Evolutionary conservation across 805 yeast genomes (phyloP), one percentile per base, ranked within the genome.

Genomic region (Maudiozyma bulderi): DNA sequence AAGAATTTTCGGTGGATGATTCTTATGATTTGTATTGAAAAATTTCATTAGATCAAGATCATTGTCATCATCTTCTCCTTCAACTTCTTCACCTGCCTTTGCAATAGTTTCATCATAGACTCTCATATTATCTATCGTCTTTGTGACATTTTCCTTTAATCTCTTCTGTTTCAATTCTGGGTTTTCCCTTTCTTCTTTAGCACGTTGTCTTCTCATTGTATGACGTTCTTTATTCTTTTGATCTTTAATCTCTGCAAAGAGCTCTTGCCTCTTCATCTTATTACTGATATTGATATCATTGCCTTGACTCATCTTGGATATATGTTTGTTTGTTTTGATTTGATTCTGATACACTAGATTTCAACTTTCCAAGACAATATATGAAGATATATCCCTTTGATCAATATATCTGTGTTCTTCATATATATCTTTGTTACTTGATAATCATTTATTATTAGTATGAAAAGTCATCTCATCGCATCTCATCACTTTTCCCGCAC

Each of bases 121-220:
- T 62, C 97, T 73, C 73, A 85, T 86, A 48, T 79, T 74, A 57
- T 89, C 97, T 46, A 88, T 78, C 5, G 97, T 89, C 28, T 78
- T 80, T 3, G 96, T 88, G 2, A 85, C 79, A 64, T 89, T 88
- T 49, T 75, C 80, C 5, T 79, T 77, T 38, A 91, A 72, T 66
- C 99, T 81, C 62, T 89, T 83, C 48, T 80, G 87, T 62, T 78
- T 85, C 50, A 87, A 68, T 55, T 83, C 88, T 1, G 97, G 96
- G 59, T 90, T 84, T 31, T 76, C 79, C 49, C 83, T 72, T 67
- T 93, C 98, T 54, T 84, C 91, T 60, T 83, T 84, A n/a, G 95
- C 93, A 61, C 96, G 77, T 43, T 81, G 79, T n/a, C 78, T 76
- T 55, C 98, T 77, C 63, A 75, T 73, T 61, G 80, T 81, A 64